These are phyloP conservation scores for Trypanosomatidae sp. DNA, from an alignment of 208 protist species.

Conservation along the genomic window DNA sequence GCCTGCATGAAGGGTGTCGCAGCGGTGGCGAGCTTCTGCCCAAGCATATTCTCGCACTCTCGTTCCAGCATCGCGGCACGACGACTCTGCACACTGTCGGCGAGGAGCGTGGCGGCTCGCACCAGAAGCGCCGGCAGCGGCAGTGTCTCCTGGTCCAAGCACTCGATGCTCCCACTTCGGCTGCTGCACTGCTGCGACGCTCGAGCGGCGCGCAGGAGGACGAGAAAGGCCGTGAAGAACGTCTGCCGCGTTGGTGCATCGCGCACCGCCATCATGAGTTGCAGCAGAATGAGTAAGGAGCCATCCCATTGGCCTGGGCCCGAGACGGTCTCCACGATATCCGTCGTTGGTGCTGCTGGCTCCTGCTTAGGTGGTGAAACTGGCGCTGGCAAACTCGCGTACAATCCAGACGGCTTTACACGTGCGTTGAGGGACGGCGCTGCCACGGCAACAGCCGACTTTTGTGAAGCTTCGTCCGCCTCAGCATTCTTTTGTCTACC, in stretches of 20 bases:
- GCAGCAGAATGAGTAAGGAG: constrained; percentile 40
- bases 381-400: neutral
- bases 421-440: neutral
- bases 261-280: constrained; percentile 48
- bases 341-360: neutral
- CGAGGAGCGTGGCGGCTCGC: constrained; percentile 43
- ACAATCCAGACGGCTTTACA: neutral
- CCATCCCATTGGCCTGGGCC: constrained; percentile 45
- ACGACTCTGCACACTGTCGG: constrained; percentile 16
- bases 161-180: neutral
- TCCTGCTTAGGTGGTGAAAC: neutral
- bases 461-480: neutral
- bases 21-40: constrained; percentile 3
- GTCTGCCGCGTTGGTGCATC: constrained; percentile 48
- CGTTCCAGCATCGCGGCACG: constrained; percentile 11
- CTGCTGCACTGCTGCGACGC: constrained; percentile 23
- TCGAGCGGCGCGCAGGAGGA: constrained; percentile 65
- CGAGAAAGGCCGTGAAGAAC: constrained; percentile 50
- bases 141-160: constrained; percentile 20
- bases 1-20: constrained; percentile 2
- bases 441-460: neutral
- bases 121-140: constrained; percentile 46
- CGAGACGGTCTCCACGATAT: neutral
- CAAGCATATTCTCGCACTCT: constrained; percentile 17
- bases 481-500: neutral